Base-by-base conservation (phyloP, 2,329 filamentous ascomycete genomes). In the Pestalotiopsis sp. region DNA sequence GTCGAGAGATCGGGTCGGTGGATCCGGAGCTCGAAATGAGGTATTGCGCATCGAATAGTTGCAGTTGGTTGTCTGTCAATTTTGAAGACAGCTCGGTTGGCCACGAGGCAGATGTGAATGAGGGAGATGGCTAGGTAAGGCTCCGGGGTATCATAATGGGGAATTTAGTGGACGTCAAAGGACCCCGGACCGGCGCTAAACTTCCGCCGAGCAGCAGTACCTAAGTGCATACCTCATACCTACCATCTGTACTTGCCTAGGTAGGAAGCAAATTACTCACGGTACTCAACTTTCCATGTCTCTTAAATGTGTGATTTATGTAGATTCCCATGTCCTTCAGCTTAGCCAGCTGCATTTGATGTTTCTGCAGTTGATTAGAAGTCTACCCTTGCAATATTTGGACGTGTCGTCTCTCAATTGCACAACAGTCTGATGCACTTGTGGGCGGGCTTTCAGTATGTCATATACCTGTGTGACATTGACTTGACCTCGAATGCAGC, bases 111-210 rank as follows among this genome's bases (percentile, higher is more conserved):
- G 22, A 20, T 13, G 30, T 55, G 11, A 35, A 26, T 57, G 56
- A 26, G 56, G 56, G 56, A 17, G 48, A 20, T 52, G 44, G 17
- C 22, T 52, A 52, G 44, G 44, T 52, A 52, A 52, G 44, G 44
- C 44, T 52, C 14, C 44, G 44, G 44, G 56, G 22, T 26, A 24
- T 58, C 20, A 26, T 20, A 52, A 52, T 52, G 44, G 44, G 44
- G 44, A 20, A 20, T 26, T 59, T 38, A 35, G 24, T 59, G 38
- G 30, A 40, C 26, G 13, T 20, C 11, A 38, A 20, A 62, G 38
- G 22, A 17, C 20, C 63, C 48, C 63, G 63, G 63, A 65, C 26
- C 63, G 63, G 63, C 63, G 63, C 63, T 65, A 65, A 65, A 30
- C 63, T 38, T 56, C 44, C 40, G 44, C 63, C 63, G 48, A 56